Conservation (phyloP, 140 eudicot genomes). For the Erigeron philadelphicus region DNA sequence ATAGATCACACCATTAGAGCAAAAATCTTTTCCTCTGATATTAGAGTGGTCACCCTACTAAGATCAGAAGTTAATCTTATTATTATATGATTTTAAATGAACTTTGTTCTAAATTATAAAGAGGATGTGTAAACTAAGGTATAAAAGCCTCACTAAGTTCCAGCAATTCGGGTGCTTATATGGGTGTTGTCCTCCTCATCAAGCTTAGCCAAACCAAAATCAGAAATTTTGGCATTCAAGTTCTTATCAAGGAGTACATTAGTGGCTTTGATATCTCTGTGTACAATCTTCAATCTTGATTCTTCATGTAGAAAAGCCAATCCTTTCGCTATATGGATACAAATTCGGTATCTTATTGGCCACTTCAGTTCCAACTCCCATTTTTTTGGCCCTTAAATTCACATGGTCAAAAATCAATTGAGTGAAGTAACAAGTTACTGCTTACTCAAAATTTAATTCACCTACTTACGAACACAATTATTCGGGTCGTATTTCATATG, state of each 20-base stretch:
- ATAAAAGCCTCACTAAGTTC: slow-evolving; percentile 52
- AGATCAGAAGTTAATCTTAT: too few species aligned
- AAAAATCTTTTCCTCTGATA: too few species aligned
- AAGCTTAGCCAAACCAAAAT: slow-evolving; percentile 75
- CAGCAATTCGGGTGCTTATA: slow-evolving; percentile 75
- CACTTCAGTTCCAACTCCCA: slow-evolving; percentile 45
- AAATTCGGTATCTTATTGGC: slow-evolving; percentile 64
- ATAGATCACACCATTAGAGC: too few species aligned
- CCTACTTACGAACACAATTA: too few species aligned
- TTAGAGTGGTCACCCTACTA: too few species aligned
- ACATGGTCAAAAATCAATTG: not conserved
- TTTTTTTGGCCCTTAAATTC: slow-evolving; percentile 19
- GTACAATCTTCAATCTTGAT: slow-evolving; percentile 58
- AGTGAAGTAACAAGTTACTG: not conserved
- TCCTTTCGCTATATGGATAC: slow-evolving; percentile 69
- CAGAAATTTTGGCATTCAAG: slow-evolving; percentile 64
- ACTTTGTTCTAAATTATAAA: not conserved
- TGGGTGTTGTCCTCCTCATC: slow-evolving; percentile 75
- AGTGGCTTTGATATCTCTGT: slow-evolving; percentile 62
- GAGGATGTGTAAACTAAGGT: not conserved
- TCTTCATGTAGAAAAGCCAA: slow-evolving; percentile 72
- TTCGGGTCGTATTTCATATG: too few species aligned
- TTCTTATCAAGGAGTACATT: slow-evolving; percentile 71
- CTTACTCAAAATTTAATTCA: not conserved
- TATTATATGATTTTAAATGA: too few species aligned